phyloP scores from a whole-genome alignment of 805 yeast genomes.

The Zygosaccharomyces pseudorouxii region DNA sequence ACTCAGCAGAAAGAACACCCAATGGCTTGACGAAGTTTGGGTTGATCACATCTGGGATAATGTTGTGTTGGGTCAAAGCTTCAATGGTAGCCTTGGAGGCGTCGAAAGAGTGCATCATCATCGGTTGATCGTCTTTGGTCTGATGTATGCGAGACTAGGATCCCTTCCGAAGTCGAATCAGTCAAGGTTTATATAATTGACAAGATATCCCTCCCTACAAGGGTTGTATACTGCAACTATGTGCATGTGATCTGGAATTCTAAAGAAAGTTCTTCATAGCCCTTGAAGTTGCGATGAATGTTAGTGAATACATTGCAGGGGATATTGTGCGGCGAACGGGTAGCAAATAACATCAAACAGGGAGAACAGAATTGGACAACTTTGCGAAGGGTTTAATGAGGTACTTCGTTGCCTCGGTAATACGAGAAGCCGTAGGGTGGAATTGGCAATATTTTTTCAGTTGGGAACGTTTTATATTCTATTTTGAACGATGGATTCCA shows the following conservation, averaged over 20 bases:
- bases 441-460: too few species aligned
- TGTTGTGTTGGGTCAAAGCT: conserved; percentile 25
- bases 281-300: background rate
- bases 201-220: background rate
- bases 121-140: background rate
- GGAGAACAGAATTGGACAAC: background rate
- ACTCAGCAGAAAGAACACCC: conserved; percentile 30
- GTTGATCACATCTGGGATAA: conserved; percentile 29
- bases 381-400: too few species aligned
- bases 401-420: too few species aligned
- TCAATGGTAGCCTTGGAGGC: conserved; percentile 21
- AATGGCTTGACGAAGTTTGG: conserved; percentile 17
- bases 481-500: too few species aligned
- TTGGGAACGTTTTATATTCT: too few species aligned
- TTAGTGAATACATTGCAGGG: background rate
- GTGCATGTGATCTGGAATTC: conserved; percentile 1
- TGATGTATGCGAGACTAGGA: background rate
- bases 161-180: background rate
- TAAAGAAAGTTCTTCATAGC: background rate
- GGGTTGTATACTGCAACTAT: background rate
- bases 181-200: too few species aligned
- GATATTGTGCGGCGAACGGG: background rate
- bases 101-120: conserved; percentile 18
- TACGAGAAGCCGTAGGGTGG: too few species aligned
- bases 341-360: background rate